Evolutionary conservation across 441 rosid genomes (phyloP).

Genomic region (Aquilaria agallochum): DNA sequence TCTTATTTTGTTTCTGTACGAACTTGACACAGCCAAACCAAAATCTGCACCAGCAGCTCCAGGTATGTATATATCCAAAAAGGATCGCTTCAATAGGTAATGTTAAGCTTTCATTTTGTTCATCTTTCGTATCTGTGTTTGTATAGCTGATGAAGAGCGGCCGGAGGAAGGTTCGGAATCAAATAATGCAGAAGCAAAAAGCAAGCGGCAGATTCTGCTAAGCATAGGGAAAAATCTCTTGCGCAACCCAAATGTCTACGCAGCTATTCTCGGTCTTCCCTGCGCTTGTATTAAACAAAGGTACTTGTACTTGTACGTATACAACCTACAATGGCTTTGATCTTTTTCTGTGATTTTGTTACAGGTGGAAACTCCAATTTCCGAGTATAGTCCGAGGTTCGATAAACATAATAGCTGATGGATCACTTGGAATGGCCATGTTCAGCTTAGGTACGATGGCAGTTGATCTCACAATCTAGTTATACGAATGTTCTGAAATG

Average conservation of each 20-base stretch:
- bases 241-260: slow-evolving; percentile 78
- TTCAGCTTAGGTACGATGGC: slow-evolving; percentile 77
- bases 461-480: too few species aligned
- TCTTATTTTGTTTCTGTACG: slow-evolving; percentile 67
- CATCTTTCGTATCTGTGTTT: too few species aligned
- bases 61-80: too few species aligned
- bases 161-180: slow-evolving; percentile 26
- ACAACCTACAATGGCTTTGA: background rate
- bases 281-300: slow-evolving; percentile 85
- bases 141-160: too few species aligned
- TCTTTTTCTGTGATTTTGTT: background rate
- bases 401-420: slow-evolving; percentile 56
- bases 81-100: too few species aligned
- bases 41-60: too few species aligned
- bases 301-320: slow-evolving; percentile 16
- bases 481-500: too few species aligned
- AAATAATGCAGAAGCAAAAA: slow-evolving; percentile 40
- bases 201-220: slow-evolving; percentile 19
- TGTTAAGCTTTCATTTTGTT: too few species aligned
- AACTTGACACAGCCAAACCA: slow-evolving; percentile 46
- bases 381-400: slow-evolving; percentile 67
- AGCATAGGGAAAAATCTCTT: slow-evolving; percentile 51
- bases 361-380: slow-evolving; percentile 64
- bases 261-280: slow-evolving; percentile 58
- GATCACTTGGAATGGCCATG: slow-evolving; percentile 98